Evolutionary conservation across 148 eudicot genomes (phyloP), one percentile per base, ranked within the genome.

Genomic region (Pharnaceum exiguum): DNA sequence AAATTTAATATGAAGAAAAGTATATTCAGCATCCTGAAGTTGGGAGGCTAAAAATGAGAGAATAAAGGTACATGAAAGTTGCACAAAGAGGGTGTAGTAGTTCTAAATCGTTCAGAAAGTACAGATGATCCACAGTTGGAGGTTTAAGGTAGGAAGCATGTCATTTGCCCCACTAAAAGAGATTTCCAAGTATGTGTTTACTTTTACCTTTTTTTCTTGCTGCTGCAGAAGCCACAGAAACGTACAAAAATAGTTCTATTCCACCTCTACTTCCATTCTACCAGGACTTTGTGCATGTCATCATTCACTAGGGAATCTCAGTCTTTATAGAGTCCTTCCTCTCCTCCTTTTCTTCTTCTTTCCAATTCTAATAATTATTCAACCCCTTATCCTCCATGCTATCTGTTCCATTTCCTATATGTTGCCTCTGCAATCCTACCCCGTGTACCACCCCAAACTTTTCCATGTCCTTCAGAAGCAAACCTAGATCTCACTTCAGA

Each of bases 301-400:
- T 79, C 79, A 75, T 69, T 75, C 80, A 68, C 36, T 70, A 75
- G 69, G 78, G 89, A 85, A 85, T 85, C 85, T 82, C 77, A 82
- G 78, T 75, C 67, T 51, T 71, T 52, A 32, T 21, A 42, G 13
- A 52, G 36, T 55, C 40, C 55, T 56, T 74, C 72, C 75, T 70
- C 60, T 57, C 31, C 61, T 40, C 65, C 72, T 71, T 66, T 67
- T 65, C 57, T 65, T 66, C 71, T 71, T 45, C 65, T 74, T 78
- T 72, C 84, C 55, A 65, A 29, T 66, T 73, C 75, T 71, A 75
- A 82, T 77, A 68, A 89, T 85, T 69, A 65, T 69, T 33, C 46
- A 67, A 57, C 39, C 61, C 58, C 69, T 71, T 74, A 76, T 69
- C 72, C 72, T 71, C 27, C 43, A 56, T 65, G 54, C 71, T 72